Evolutionary conservation across 257 asterid genomes (phyloP).

Genomic region (Solanum verrucosum): DNA sequence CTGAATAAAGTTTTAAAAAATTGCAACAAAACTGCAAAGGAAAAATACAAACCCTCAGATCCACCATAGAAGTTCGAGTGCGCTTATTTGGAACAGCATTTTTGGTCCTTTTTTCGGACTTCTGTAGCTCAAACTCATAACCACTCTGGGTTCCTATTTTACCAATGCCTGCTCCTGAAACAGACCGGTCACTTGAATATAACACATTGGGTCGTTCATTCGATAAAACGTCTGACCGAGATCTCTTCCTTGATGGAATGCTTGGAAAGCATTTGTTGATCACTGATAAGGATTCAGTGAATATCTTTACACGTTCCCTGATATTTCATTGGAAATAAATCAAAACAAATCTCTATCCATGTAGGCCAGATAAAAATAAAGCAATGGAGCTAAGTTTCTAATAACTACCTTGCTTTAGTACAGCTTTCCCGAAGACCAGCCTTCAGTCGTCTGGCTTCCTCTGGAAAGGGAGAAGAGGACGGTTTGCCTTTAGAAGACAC

Average conservation of each 20-base stretch:
- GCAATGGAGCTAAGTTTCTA: neutral
- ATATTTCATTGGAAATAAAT: constrained; percentile 7
- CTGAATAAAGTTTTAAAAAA: neutral
- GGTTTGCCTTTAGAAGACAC: constrained; percentile 50
- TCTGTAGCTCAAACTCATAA: constrained; percentile 64
- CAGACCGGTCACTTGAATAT: constrained; percentile 55
- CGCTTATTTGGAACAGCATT: constrained; percentile 71
- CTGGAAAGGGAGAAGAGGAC: constrained; percentile 53
- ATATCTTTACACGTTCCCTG: constrained; percentile 88
- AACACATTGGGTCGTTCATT: constrained; percentile 56
- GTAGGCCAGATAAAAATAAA: neutral
- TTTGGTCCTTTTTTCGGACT: constrained; percentile 60
- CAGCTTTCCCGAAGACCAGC: constrained; percentile 62
- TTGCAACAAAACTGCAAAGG: neutral
- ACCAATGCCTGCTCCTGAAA: constrained; percentile 38
- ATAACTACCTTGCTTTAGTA: constrained; percentile 67
- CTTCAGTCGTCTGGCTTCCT: constrained; percentile 73
- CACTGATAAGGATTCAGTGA: constrained; percentile 74
- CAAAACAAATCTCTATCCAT: neutral
- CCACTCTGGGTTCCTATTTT: constrained; percentile 66
- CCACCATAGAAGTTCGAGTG: constrained; percentile 83
- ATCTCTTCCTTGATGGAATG: constrained; percentile 73
- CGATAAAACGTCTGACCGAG: constrained; percentile 62
- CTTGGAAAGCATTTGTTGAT: constrained; percentile 77
- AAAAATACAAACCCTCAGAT: constrained; percentile 48